Evolutionary conservation across 2,329 filamentous ascomycete species (phyloP).

Genomic region (Fusarium begoniae): DNA sequence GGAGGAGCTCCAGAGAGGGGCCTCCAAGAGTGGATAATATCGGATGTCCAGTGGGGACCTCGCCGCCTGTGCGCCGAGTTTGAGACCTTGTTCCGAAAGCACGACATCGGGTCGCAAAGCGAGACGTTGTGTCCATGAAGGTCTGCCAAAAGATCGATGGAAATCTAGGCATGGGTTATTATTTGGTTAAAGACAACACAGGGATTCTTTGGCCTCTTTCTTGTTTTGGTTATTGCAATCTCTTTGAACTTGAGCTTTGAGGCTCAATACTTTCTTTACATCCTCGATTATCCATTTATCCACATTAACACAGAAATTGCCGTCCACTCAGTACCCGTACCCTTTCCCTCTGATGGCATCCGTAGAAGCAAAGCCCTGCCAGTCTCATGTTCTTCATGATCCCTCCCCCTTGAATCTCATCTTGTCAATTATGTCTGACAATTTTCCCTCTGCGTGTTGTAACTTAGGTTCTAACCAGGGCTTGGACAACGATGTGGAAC

Average conservation of each 20-base stretch:
- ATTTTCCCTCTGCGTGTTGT: constrained; percentile 20
- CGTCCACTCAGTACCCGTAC: constrained; percentile 20
- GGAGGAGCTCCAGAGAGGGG: constrained; percentile 25
- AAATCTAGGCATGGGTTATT: background rate
- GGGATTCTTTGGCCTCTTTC: constrained; percentile 13
- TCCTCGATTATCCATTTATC: constrained; percentile 1
- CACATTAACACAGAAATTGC: background rate
- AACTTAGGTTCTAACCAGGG: constrained; percentile 1
- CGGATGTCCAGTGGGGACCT: constrained; percentile 19
- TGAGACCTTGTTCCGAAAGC: constrained; percentile 29
- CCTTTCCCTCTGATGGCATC: background rate
- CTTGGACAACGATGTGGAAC: constrained; percentile 15
- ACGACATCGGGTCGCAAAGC: constrained; percentile 13
- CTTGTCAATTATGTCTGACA: constrained; percentile 28
- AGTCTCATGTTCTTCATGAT: constrained; percentile 1
- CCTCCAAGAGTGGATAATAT: constrained; percentile 27
- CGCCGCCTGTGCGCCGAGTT: constrained; percentile 19
- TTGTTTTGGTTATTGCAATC: constrained; percentile 7
- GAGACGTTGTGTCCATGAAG: background rate
- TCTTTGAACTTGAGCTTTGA: background rate
- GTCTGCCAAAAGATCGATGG: background rate
- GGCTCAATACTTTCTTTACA: background rate
- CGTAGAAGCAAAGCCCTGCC: background rate
- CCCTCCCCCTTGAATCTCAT: constrained; percentile 18
- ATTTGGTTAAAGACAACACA: background rate